Evolutionary conservation across 2,329 filamentous ascomycete species (phyloP), one percentile per base, ranked within the genome.

Genomic region (Penicillium sumatraense): DNA sequence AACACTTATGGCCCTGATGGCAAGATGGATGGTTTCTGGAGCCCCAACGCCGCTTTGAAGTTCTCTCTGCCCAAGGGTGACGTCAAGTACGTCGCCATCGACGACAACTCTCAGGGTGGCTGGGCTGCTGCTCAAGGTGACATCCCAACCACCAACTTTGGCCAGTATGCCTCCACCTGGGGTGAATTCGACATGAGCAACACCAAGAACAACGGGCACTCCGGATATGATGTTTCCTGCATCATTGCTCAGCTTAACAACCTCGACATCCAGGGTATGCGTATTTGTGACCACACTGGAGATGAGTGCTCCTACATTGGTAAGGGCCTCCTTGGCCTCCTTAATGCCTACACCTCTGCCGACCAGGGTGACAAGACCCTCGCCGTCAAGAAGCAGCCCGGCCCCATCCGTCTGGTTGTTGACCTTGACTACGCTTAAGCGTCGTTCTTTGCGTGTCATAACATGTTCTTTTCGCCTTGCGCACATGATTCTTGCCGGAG

Each of bases 181-280:
- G 73, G 73, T 61, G 74, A 77, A 55, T 74, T 76, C 49, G 68
- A 71, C 63, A 74, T 77, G 53, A 65, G 64, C 57, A 69, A 62
- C 65, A 21, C 38, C 21, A 49, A 56, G 49, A 75, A 75, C 65
- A 33, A 65, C 29, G 59, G 59, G 49, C 73, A 62, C 66, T 70
- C 71, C 54, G 68, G 71, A 58, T 76, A 71, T 65, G 74, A 77
- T 47, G 74, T 76, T n/a, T 77, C 74, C 44, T 68, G 66, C 52
- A 76, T 77, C 54, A 62, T 69, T 51, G 72, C 71, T 26, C 55
- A 74, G 63, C 48, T 56, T 21, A 61, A 67, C 53, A 51, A 56
- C 14, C 14, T 63, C 31, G 55, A 65, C 1, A 60, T 75, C 46
- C 65, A 72, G 62, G 74, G 73, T 48, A 74, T 76, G 72, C 63